These are phyloP conservation scores for Botrytis porri DNA, from an alignment of 2,329 filamentous ascomycete genomes.

Conservation along the genomic window DNA sequence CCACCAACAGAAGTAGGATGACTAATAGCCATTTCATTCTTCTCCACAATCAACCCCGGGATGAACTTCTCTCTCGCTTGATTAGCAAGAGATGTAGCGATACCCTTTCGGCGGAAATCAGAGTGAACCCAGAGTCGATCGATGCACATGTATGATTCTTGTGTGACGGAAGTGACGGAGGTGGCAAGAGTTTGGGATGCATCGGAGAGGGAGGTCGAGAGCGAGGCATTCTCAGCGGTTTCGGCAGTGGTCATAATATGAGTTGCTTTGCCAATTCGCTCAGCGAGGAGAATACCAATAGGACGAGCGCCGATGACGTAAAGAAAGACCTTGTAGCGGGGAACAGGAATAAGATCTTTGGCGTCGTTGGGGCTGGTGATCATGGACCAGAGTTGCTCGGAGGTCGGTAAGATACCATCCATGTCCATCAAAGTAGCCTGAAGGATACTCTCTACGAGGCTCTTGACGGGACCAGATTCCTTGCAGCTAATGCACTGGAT, in stretches of 20 bases:
- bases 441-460: slow-evolving; percentile 6
- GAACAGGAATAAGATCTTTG: slow-evolving; percentile 15
- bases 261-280: slow-evolving; percentile 22
- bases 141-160: slow-evolving; percentile 38
- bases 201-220: not conserved
- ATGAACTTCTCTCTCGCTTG: slow-evolving; percentile 52
- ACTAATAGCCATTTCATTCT: slow-evolving; percentile 58
- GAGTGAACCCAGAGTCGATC: slow-evolving; percentile 64
- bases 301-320: slow-evolving; percentile 22
- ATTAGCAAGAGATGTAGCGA: slow-evolving; percentile 57
- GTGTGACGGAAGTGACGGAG: not conserved
- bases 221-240: not conserved
- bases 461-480: not conserved
- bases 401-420: not conserved
- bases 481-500: not conserved
- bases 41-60: slow-evolving; percentile 53
- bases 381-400: slow-evolving; percentile 13
- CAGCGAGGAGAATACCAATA: slow-evolving; percentile 24
- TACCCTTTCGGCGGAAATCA: slow-evolving; percentile 52
- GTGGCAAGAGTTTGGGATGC: not conserved
- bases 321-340: slow-evolving; percentile 29
- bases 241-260: not conserved
- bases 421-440: slow-evolving; percentile 17
- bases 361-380: slow-evolving; percentile 18
- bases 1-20: slow-evolving; percentile 63